phyloP scores from a whole-genome alignment of 345 rosid species.

The Bruguiera gymnorhiza region DNA sequence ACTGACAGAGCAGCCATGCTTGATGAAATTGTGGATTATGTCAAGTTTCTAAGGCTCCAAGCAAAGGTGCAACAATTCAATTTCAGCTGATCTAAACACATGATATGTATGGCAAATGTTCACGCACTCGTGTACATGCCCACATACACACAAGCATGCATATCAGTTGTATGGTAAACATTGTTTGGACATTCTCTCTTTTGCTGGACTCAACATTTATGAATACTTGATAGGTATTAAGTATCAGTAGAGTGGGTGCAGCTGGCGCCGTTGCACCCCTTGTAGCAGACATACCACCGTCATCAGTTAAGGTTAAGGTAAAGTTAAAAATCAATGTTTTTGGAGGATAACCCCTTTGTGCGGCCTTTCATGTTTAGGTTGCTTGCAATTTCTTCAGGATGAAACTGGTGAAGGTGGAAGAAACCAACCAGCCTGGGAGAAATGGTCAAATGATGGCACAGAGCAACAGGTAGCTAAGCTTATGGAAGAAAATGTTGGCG shows the following conservation, averaged over 20 bases:
- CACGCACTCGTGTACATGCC: too few relatives aligned
- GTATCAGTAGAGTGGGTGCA: slow-evolving; percentile 98
- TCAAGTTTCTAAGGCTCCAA: slow-evolving; percentile 97
- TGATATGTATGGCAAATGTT: too few relatives aligned
- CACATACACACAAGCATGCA: background rate
- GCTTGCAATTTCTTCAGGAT: slow-evolving; percentile 44
- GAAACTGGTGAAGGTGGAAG: slow-evolving; percentile 80
- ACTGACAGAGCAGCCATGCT: slow-evolving; percentile 97
- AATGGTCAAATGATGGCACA: slow-evolving; percentile 94
- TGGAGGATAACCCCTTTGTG: background rate
- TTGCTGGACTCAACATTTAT: background rate
- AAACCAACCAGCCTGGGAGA: slow-evolving; percentile 91
- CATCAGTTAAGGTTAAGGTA: slow-evolving; percentile 97
- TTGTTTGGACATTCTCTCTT: background rate
- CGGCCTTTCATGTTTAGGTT: slow-evolving; percentile 7
- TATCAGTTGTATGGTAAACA: background rate
- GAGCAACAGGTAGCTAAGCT: slow-evolving; percentile 92
- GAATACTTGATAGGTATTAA: slow-evolving; percentile 62
- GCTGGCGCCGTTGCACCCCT: slow-evolving; percentile 99
- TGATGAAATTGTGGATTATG: slow-evolving; percentile 98
- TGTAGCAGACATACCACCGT: slow-evolving; percentile 85
- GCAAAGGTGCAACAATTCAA: slow-evolving; percentile 60
- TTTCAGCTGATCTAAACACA: too few relatives aligned
- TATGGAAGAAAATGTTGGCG: slow-evolving; percentile 97
- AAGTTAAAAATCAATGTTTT: slow-evolving; percentile 7